Conservation (phyloP, 306 rosid genomes). For the Trifolium dubium region DNA sequence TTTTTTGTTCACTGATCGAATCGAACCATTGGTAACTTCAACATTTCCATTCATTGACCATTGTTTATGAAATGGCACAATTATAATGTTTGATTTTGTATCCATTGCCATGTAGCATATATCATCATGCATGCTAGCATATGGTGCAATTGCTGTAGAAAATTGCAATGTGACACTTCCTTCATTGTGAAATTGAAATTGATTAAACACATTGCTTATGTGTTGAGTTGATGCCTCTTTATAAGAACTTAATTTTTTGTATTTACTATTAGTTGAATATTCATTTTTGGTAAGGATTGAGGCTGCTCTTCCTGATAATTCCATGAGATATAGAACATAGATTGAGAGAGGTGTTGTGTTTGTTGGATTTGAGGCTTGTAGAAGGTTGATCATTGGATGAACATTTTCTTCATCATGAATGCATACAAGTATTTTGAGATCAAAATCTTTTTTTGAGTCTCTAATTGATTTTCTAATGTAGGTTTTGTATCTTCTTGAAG, state of each 20-base stretch:
- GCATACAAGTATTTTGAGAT: constrained; percentile 38
- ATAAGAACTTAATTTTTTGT: not conserved
- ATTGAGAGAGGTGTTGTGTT: constrained; percentile 25
- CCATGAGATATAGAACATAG: constrained; percentile 38
- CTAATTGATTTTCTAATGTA: constrained; percentile 30
- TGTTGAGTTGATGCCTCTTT: not conserved
- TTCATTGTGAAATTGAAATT: constrained; percentile 21
- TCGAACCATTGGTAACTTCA: not conserved
- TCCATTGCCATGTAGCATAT: constrained; percentile 44
- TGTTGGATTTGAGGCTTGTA: constrained; percentile 41
- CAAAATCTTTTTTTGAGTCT: not conserved
- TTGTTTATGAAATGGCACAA: constrained; percentile 43
- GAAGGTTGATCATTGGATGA: constrained; percentile 42
- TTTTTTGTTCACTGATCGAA: constrained; percentile 37
- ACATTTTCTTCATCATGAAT: constrained; percentile 44
- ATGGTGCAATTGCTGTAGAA: constrained; percentile 33
- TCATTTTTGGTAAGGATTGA: not conserved
- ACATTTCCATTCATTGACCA: not conserved
- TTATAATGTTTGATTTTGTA: constrained; percentile 28
- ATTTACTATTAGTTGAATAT: not conserved
- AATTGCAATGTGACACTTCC: constrained; percentile 19
- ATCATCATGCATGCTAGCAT: constrained; percentile 41
- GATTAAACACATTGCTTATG: constrained; percentile 39
- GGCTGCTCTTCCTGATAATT: constrained; percentile 34
- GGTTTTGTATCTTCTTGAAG: constrained; percentile 38